Percentiles rank a stretch among this genome's conserved stretches.
phyloP scores from a whole-genome alignment of 257 asterid genomes.

The Nemophila menziesii region DNA sequence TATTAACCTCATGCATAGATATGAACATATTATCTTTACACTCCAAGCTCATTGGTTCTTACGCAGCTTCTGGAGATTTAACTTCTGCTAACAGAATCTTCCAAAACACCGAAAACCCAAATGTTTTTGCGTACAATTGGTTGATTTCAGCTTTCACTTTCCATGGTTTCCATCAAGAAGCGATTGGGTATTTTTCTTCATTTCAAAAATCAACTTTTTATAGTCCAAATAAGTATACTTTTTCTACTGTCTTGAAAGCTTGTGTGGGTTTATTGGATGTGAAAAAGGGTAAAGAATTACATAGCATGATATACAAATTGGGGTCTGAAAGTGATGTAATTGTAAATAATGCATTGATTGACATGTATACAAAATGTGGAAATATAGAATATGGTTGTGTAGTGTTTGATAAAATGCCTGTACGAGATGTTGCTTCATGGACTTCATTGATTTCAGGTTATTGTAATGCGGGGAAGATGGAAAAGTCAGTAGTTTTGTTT shows the following conservation, averaged over 20 bases:
- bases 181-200: constrained; percentile 32
- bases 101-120: constrained; percentile 25
- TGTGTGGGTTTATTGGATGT: constrained; percentile 37
- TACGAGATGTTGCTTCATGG: constrained; percentile 55
- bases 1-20: constrained; percentile 27
- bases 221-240: constrained; percentile 31
- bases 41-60: constrained; percentile 50
- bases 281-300: constrained; percentile 42
- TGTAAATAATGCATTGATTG: constrained; percentile 40
- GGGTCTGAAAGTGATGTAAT: constrained; percentile 27
- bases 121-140: constrained; percentile 53
- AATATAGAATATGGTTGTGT: constrained; percentile 20
- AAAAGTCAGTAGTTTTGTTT: constrained; percentile 32
- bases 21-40: constrained; percentile 21
- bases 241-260: constrained; percentile 34
- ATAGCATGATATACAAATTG: constrained; percentile 25
- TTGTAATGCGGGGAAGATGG: constrained; percentile 27
- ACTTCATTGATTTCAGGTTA: constrained; percentile 48
- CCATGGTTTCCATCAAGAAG: constrained; percentile 29
- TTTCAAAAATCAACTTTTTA: constrained; percentile 26
- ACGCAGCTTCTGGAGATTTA: constrained; percentile 50
- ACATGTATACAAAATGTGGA: constrained; percentile 39
- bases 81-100: constrained; percentile 32
- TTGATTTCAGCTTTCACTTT: constrained; percentile 32
- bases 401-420: constrained; percentile 41